Base-by-base conservation (phyloP, 352 stramenopile species). In the Globisporangium sylvaticum region DNA sequence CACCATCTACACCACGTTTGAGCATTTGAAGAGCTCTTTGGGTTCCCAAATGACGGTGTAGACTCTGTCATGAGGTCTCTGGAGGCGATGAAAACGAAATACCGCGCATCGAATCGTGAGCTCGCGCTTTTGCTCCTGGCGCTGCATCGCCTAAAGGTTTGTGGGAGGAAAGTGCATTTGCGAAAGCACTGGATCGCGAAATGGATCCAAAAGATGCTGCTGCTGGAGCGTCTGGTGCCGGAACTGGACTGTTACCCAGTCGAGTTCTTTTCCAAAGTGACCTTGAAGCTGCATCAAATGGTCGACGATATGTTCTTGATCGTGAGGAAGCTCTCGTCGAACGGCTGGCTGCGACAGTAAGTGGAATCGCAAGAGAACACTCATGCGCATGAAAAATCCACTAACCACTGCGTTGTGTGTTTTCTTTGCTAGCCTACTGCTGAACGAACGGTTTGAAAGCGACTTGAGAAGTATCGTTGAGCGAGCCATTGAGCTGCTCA, bases 171-270 rank as follows among this genome's bases (percentile, higher is more conserved):
- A 8, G 69, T 81, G 39, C 67, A 69, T 8, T 3, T 87, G 27
- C 34, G 53, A 1, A 60, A 61, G n/a, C 57, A 44, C 3, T 75
- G 65, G 20, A 80, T 77, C 15, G 18, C 3, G 2, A 54, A 34
- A 3, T 27, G 78, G 37, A 66, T 82, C n/a, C 15, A 27, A 7
- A 55, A 60, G 1, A 61, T 89, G 14, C 34, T 71, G 12, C 56
- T 69, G 0, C 25, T 89, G 3, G 60, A 76, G 37, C 76, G 78
- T 4, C 52, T 80, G 10, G 18, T 88, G 3, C 78, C 83, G 0
- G 83, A 88, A 56, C 52, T 91, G 24, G 83, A 91, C 50, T 79
- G 56, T 22, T 85, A 63, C 20, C 73, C 78, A 15, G 58, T 66
- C 2, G 67, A 73, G 46, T 81, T 74, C 25, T 55, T 58, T 5